Percentiles rank a stretch among this genome's conserved stretches.
Conservation (phyloP, 2,329 filamentous ascomycete species). For the Aspergillus sp. region DNA sequence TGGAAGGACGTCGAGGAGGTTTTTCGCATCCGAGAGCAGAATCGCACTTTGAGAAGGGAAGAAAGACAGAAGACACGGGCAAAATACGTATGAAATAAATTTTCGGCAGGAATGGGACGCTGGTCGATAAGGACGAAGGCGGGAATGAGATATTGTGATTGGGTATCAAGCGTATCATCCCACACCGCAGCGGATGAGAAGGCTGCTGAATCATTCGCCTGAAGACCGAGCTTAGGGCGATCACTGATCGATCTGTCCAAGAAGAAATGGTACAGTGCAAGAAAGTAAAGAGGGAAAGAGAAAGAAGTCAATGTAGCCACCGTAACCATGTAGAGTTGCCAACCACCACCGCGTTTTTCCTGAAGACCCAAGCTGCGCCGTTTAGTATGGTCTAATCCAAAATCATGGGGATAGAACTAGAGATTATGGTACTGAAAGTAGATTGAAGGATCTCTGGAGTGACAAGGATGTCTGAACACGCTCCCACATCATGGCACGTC, state of each 20-base stretch:
- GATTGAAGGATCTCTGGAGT: not conserved
- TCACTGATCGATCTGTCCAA: constrained; percentile 2
- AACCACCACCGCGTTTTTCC: constrained; percentile 25
- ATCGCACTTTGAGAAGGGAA: constrained; percentile 57
- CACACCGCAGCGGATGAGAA: not conserved
- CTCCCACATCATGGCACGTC: constrained; percentile 6
- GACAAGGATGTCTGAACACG: not conserved
- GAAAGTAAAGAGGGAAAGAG: constrained; percentile 5
- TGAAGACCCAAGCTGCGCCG: constrained; percentile 30
- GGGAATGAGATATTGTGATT: not conserved
- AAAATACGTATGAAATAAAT: not conserved
- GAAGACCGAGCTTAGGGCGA: not conserved
- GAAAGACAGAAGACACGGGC: constrained; percentile 15
- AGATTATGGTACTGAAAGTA: constrained; percentile 18
- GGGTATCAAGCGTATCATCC: not conserved
- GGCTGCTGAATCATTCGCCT: not conserved
- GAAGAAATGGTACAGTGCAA: constrained; percentile 12
- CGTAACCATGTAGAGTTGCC: constrained; percentile 26
- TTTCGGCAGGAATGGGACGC: not conserved
- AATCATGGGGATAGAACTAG: constrained; percentile 28
- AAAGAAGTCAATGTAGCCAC: constrained; percentile 18
- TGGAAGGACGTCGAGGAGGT: constrained; percentile 47
- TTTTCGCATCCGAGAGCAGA: constrained; percentile 53
- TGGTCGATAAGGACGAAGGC: not conserved
- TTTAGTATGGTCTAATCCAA: constrained; percentile 36